Evolutionary conservation across 2,329 filamentous ascomycete species (phyloP), one percentile per base, ranked within the genome.

Genomic region (Atkinsonella hypoxylon): DNA sequence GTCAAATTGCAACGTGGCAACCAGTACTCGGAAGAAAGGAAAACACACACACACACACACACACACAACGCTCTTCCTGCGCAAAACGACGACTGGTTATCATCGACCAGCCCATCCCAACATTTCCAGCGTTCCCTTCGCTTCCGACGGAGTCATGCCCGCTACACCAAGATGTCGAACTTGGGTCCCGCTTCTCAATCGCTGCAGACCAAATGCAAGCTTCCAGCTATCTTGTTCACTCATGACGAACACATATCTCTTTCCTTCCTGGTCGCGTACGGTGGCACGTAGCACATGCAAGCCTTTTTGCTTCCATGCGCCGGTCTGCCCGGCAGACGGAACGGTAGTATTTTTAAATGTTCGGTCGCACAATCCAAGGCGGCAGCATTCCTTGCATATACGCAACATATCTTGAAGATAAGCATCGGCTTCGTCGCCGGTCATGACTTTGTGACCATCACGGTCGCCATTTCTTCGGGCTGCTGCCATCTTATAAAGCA

Each of bases 181-280:
- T 62, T 82, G 79, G 3, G 75, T 76, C 5, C 82, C 81, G 49
- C 74, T 74, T 48, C 80, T 69, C 58, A 86, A 64, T 43, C 77
- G 72, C 62, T 82, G 78, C 57, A 86, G 61, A 2, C 79, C 81
- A 36, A 77, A 69, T 1, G 79, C 73, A 22, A 86, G 69, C 72
- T 86, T 86, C 82, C 82, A 85, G 30, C 75, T 75, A 62, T 86
- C 82, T 54, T 79, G 74, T 60, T 85, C 80, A 40, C 73, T 70
- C 34, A 85, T 67, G 10, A 85, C 73, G 60, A 85, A 85, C 36
- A 85, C 64, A 59, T 79, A 84, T 36, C 80, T 73, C 66, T 82
- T 83, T 42, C 79, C 79, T 53, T 84, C 81, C 56, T 82, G 78
- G 59, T 86, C 82, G 50, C 79, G 70, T 52, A 85, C 72, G 13